Evolutionary conservation across 495 filamentous ascomycete species (phyloP), one percentile per base, ranked within the genome.

Genomic region (Chaetomium tenue): DNA sequence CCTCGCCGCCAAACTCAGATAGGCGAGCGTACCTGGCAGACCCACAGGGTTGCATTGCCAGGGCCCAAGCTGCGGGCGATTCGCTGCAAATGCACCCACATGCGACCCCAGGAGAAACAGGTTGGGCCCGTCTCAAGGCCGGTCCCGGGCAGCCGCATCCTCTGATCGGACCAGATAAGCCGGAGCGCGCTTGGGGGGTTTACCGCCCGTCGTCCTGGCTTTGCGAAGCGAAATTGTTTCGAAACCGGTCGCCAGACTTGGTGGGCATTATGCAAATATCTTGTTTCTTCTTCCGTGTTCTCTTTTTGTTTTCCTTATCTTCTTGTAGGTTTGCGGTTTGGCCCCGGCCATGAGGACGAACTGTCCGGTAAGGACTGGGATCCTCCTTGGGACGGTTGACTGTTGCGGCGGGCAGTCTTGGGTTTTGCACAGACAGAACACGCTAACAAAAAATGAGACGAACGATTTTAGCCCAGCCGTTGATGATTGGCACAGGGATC

Each of bases 1-100:
- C 61, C 47, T 56, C 68, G 51, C 61, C 57, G 56, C 68, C 33
- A 58, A 51, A 30, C 50, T 66, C 68, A 71, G 71, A 71, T 73
- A 69, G 52, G 64, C 71, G 71, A 71, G 26, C 23, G 16, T 22
- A n/a, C 15, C 47, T 26, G 55, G 33, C 33, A 37, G 33, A 3
- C n/a, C 61, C 46, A 42, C 50, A 23, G 23, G 39, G 67, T 68
- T 71, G 63, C 68, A 67, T 23, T 50, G n/a, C 46, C 42, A 33
- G 51, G 60, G 26, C 25, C 42, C 61, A 47, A 59, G 61, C 63
- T 40, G 63, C 67, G 55, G 66, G 63, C 48, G 71, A 73, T 73
- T 73, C 61, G 71, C 56, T 67, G 59, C 59, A 63, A 56, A 59
- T 40, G 54, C 62, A 50, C 62, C 54, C 62, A 46, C 62, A 39